Conservation (phyloP, 1,139 yeast genomes). For the Nakaseomyces delphensis region DNA sequence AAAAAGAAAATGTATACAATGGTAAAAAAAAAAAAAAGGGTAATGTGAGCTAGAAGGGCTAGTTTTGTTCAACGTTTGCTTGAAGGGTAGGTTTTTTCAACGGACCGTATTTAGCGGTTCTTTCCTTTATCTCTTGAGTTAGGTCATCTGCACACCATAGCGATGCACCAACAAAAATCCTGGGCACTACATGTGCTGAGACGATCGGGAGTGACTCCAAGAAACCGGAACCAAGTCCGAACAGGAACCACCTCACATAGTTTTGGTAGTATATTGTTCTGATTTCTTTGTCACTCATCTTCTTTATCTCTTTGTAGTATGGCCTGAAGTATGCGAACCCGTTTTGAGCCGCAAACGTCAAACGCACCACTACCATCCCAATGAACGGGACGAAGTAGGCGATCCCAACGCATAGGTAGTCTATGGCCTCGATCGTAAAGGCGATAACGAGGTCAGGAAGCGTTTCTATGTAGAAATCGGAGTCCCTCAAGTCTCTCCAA, state of each 20-base stretch:
- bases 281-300: slow-evolving; percentile 8
- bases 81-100: slow-evolving; percentile 6
- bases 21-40: no score
- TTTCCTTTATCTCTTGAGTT: slow-evolving; percentile 4
- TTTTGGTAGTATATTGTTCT: slow-evolving; percentile 10
- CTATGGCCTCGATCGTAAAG: background rate
- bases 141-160: slow-evolving; percentile 12
- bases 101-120: slow-evolving; percentile 3
- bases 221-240: slow-evolving; percentile 12
- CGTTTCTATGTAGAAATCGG: slow-evolving; percentile 1
- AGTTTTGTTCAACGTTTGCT: no score
- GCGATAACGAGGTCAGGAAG: background rate
- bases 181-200: slow-evolving; percentile 11
- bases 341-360: slow-evolving; percentile 8
- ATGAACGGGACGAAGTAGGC: slow-evolving; percentile 11
- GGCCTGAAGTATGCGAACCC: slow-evolving; percentile 15
- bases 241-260: slow-evolving; percentile 13
- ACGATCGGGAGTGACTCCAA: slow-evolving; percentile 13
- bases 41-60: no score
- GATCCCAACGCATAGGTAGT: background rate
- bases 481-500: slow-evolving; percentile 6
- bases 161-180: slow-evolving; percentile 13
- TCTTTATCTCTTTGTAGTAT: slow-evolving; percentile 10
- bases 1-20: no score
- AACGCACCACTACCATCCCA: slow-evolving; percentile 11